Percentiles rank a stretch among this genome's conserved stretches.
These are phyloP conservation scores for Hirschioporus abietinus DNA, from an alignment of 768 basidiomycete genomes.

Conservation along the genomic window DNA sequence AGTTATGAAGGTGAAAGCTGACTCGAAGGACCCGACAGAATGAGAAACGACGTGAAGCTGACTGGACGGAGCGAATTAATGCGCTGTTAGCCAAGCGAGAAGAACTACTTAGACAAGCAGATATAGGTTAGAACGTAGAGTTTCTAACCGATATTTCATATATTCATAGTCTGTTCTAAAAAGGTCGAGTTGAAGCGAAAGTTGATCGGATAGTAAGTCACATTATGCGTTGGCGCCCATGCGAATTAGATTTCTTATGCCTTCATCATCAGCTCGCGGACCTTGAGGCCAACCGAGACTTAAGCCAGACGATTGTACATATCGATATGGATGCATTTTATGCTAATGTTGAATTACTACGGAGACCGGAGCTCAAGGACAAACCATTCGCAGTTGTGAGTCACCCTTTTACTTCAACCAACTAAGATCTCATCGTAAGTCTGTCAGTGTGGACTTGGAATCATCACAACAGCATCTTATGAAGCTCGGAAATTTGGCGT, in stretches of 20 bases:
- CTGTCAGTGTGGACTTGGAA: slow-evolving; percentile 67
- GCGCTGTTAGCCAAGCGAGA: slow-evolving; percentile 63
- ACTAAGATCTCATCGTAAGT: slow-evolving; percentile 12
- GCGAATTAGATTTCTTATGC: slow-evolving; percentile 3
- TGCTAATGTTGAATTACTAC: slow-evolving; percentile 70
- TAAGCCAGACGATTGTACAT: slow-evolving; percentile 83
- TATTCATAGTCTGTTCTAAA: slow-evolving; percentile 11
- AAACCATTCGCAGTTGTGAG: slow-evolving; percentile 66
- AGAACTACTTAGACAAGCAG: slow-evolving; percentile 47
- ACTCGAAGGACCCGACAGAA: slow-evolving; percentile 41
- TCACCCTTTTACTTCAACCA: background rate
- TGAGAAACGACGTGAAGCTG: slow-evolving; percentile 86
- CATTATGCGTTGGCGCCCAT: background rate
- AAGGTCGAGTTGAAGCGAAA: slow-evolving; percentile 55
- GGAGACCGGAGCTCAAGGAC: slow-evolving; percentile 55
- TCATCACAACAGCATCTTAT: slow-evolving; percentile 86
- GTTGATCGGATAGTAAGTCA: slow-evolving; percentile 66
- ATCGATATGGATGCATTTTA: slow-evolving; percentile 97
- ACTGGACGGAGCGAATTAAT: slow-evolving; percentile 71
- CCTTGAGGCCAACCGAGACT: slow-evolving; percentile 70
- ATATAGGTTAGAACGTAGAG: slow-evolving; percentile 34
- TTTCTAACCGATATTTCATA: slow-evolving; percentile 13
- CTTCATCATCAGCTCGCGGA: slow-evolving; percentile 46
- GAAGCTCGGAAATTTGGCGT: slow-evolving; percentile 88
- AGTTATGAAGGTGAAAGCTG: background rate